Base-by-base conservation (phyloP, 116 monocot species). In the Trichopus zeylanicus region DNA sequence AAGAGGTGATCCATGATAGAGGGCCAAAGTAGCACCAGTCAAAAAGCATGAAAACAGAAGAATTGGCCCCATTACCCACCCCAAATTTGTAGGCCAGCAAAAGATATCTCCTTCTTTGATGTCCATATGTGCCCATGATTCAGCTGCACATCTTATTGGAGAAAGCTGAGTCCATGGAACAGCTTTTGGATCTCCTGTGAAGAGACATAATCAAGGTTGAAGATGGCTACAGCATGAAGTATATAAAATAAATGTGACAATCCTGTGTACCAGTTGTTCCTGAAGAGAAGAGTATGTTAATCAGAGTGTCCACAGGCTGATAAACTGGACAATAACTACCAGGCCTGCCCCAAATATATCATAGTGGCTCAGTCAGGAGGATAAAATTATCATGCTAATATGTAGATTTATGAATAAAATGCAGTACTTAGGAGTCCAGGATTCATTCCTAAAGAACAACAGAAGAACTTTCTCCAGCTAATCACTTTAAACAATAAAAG, bases 61-160 rank as follows among this genome's bases (percentile, higher is more conserved):
- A 65, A 75, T 79, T 22, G 94, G 81, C 29, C 89, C 94, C 90
- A 86, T 76, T 12, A 86, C 86, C 94, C 94, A 95, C 19, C 94
- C 86, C 63, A 95, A 70, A 81, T 83, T 89, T 55, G 94, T 95
- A 25, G 86, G 90, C 94, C 94, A 95, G 53, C 89, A 95, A 59
- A 12, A 63, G 56, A 76, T 57, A 79, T 95, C 94, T 69, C 76
- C 75, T 48, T 62, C 42, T 59, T 73, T 78, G 25, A 70, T 19
- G 76, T 95, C 83, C 54, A 61, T 42, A 69, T 89, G 94, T n/a
- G 94, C 85, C 89, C 86, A 95, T 48, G 80, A 67, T 66, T 95
- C 94, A 60, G 83, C 67, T 69, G 86, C 86, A 62, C 78, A 66
- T 70, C 90, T 78, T 46, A 89, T 76, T 60, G 89, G 78, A 68